Evolutionary conservation across 2,329 filamentous ascomycete genomes (phyloP).

Genomic region (Hypoxylon sp.): DNA sequence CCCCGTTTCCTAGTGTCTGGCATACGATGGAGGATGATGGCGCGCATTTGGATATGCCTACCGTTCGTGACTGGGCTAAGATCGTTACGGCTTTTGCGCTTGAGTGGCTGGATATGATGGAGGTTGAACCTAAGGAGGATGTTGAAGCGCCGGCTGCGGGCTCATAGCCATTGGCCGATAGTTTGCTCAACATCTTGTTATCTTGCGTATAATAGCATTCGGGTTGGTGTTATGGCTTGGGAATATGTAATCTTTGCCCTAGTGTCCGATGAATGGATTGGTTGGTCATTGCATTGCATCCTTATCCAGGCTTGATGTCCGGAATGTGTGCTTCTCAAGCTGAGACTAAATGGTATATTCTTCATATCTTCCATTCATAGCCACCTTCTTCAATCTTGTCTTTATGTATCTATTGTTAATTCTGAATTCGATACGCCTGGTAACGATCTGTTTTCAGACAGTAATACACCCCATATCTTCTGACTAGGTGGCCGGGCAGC

Average conservation of each 20-base stretch:
- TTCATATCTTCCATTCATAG: too few species aligned
- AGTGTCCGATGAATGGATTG: slow-evolving; percentile 5
- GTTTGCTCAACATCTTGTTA: too few species aligned
- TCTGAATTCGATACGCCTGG: slow-evolving; percentile 3
- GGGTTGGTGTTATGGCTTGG: slow-evolving; percentile 3
- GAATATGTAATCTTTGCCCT: slow-evolving; percentile 1
- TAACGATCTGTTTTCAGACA: slow-evolving; percentile 6
- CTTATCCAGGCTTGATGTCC: too few species aligned
- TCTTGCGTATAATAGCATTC: too few species aligned
- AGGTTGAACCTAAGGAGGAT: slow-evolving; percentile 46
- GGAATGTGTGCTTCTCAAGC: too few species aligned
- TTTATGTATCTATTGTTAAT: slow-evolving; percentile 3
- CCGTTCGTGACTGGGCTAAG: slow-evolving; percentile 79
- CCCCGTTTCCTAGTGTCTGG: slow-evolving; percentile 76
- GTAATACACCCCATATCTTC: slow-evolving; percentile 6
- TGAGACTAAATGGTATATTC: too few species aligned
- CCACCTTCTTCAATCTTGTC: too few species aligned
- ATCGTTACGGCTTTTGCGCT: slow-evolving; percentile 77
- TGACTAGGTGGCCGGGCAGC: too few species aligned
- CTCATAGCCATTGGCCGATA: too few species aligned
- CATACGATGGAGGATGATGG: slow-evolving; percentile 76
- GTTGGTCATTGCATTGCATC: too few species aligned
- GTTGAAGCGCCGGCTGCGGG: slow-evolving; percentile 1
- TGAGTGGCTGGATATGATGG: slow-evolving; percentile 79
- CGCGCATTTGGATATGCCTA: slow-evolving; percentile 74